Percentiles rank a stretch among this genome's conserved stretches.
These are phyloP conservation scores for Escovopsis weberi DNA, from an alignment of 2,329 filamentous ascomycete genomes.

Conservation along the genomic window DNA sequence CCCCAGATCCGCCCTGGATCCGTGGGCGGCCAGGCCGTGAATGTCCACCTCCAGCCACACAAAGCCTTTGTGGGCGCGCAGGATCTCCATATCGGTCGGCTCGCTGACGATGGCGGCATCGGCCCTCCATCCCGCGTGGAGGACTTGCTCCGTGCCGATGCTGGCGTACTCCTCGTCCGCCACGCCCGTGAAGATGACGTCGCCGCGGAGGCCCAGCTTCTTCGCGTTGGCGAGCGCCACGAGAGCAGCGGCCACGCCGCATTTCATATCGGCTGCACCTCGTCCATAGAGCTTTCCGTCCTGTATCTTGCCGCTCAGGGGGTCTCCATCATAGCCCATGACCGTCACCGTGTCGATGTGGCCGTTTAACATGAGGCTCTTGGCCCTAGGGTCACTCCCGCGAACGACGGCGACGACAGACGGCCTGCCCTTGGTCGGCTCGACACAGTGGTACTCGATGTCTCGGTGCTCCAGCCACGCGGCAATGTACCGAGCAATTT, in stretches of 20 bases:
- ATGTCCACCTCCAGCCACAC: conserved; percentile 29
- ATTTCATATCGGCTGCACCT: conserved; percentile 37
- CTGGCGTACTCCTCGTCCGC: conserved; percentile 38
- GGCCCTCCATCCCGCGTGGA: conserved; percentile 36
- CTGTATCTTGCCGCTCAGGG: conserved; percentile 26
- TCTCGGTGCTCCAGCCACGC: conserved; percentile 37
- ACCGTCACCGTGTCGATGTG: conserved; percentile 38
- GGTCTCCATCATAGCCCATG: conserved; percentile 29
- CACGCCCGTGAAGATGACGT: conserved; percentile 38
- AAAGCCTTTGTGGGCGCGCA: conserved; percentile 36
- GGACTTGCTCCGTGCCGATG: conserved; percentile 34
- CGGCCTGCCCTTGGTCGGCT: conserved; percentile 29
- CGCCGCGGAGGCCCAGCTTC: conserved; percentile 25
- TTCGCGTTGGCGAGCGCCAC: conserved; percentile 25
- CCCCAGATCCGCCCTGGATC: conserved; percentile 28
- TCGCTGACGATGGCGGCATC: conserved; percentile 37
- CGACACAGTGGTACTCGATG: conserved; percentile 35
- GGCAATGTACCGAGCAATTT: conserved; percentile 30
- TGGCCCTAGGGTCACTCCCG: conserved; percentile 28
- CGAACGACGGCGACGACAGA: conserved; percentile 34
- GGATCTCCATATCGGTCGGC: conserved; percentile 28
- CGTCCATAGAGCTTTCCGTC: conserved; percentile 29
- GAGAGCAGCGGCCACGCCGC: conserved; percentile 32
- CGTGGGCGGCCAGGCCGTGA: conserved; percentile 26
- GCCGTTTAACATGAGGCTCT: conserved; percentile 36